Evolutionary conservation across 148 eudicot species (phyloP).

Genomic region (Bassia scoparia): DNA sequence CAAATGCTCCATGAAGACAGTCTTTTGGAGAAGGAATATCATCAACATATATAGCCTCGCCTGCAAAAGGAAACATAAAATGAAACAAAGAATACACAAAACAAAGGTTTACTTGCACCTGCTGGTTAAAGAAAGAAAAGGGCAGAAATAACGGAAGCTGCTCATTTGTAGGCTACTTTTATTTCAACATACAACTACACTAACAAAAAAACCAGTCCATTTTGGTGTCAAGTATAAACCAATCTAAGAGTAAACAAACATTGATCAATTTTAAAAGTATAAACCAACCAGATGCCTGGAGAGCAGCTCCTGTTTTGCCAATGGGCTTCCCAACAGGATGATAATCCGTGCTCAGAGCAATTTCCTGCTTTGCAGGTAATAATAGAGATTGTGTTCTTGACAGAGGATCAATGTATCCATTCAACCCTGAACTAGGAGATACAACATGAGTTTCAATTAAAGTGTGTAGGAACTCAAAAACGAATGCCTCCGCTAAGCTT

Average conservation of each 20-base stretch:
- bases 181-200: background rate
- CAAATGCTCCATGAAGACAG: slow-evolving; percentile 88
- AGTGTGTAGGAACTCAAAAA: slow-evolving; percentile 62
- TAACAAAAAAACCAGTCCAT: background rate
- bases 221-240: background rate
- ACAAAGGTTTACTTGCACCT: background rate
- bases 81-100: background rate
- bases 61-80: slow-evolving; percentile 33
- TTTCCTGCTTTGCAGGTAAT: slow-evolving; percentile 64
- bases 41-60: slow-evolving; percentile 88
- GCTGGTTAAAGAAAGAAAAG: too few species aligned
- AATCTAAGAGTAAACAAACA: background rate
- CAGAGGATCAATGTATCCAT: slow-evolving; percentile 29
- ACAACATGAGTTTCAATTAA: slow-evolving; percentile 26
- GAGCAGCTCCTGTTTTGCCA: slow-evolving; percentile 64
- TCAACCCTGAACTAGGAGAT: slow-evolving; percentile 15
- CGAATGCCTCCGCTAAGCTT: slow-evolving; percentile 77
- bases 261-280: background rate
- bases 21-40: slow-evolving; percentile 89
- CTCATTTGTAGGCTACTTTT: too few species aligned
- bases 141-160: background rate
- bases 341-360: slow-evolving; percentile 46
- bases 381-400: slow-evolving; percentile 24
- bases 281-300: slow-evolving; percentile 86
- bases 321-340: slow-evolving; percentile 83